These are phyloP conservation scores for Kondoa subrosea DNA, from an alignment of 768 basidiomycete genomes.

Conservation along the genomic window DNA sequence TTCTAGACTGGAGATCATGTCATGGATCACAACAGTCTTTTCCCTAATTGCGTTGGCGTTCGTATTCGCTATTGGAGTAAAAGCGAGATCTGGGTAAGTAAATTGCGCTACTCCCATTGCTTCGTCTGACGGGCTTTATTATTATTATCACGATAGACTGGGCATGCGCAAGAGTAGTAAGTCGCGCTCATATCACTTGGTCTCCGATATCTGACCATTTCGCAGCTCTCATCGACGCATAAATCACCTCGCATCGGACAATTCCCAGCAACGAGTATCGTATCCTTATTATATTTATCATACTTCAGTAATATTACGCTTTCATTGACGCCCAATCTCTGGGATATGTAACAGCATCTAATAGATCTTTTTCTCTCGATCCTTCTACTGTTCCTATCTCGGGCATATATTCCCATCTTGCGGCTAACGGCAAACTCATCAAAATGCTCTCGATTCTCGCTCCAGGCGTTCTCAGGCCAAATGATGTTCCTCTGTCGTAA, in stretches of 20 bases:
- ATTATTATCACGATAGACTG: no score
- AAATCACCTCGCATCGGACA: background rate
- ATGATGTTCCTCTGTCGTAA: conserved; percentile 72
- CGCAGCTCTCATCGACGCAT: background rate
- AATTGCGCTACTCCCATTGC: no score
- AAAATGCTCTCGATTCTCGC: conserved; percentile 76
- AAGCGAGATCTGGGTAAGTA: background rate
- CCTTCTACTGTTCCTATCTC: conserved; percentile 49
- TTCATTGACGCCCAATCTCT: conserved; percentile 40
- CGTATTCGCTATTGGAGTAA: conserved; percentile 1
- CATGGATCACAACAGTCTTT: conserved; percentile 1
- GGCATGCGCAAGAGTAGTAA: conserved; percentile 3
- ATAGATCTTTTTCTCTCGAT: conserved; percentile 49
- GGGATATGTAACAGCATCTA: conserved; percentile 48
- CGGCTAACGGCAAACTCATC: conserved; percentile 74
- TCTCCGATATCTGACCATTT: background rate
- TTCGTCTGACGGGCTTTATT: no score
- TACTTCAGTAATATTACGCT: background rate
- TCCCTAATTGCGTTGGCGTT: background rate
- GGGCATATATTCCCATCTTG: conserved; percentile 76
- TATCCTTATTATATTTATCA: background rate
- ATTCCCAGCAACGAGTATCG: background rate
- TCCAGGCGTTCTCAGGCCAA: conserved; percentile 52
- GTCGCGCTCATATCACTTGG: no score
- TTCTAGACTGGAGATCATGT: background rate